Evolutionary conservation across 1,139 yeast species (phyloP).

Genomic region (Nakaseomyces kungkrabaensis): DNA sequence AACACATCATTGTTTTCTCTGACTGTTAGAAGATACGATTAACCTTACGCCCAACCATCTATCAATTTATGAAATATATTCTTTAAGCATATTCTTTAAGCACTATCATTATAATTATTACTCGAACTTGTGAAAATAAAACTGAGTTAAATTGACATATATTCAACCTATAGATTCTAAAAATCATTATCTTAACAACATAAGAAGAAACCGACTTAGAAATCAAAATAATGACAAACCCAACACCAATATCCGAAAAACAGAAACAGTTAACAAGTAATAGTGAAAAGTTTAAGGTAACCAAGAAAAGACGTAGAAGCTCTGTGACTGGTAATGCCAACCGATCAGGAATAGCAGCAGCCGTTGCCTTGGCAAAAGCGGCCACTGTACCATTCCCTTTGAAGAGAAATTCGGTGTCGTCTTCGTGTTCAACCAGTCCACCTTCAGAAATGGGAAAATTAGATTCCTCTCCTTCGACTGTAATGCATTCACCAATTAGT

Average conservation of each 20-base stretch:
- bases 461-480: slow-evolving; percentile 8
- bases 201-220: neutral
- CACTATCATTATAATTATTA: neutral
- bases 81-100: slow-evolving; percentile 1
- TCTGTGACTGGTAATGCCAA: slow-evolving; percentile 2
- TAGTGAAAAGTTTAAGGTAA: neutral
- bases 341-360: slow-evolving; percentile 15
- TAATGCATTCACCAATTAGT: slow-evolving; percentile 18
- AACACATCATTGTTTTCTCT: neutral
- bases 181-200: neutral
- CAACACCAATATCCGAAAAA: neutral
- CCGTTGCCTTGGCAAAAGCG: slow-evolving; percentile 23
- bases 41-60: too few species aligned
- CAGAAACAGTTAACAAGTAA: neutral
- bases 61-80: neutral
- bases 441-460: neutral
- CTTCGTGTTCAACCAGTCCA: neutral
- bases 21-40: too few species aligned
- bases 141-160: neutral
- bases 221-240: neutral
- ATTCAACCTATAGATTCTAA: neutral
- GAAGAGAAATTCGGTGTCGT: slow-evolving; percentile 5
- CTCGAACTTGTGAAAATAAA: neutral
- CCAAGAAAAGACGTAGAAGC: slow-evolving; percentile 1
- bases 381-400: slow-evolving; percentile 23